Conservation (phyloP, 73 alveolate species). For the Tetrahymena elliotti region DNA sequence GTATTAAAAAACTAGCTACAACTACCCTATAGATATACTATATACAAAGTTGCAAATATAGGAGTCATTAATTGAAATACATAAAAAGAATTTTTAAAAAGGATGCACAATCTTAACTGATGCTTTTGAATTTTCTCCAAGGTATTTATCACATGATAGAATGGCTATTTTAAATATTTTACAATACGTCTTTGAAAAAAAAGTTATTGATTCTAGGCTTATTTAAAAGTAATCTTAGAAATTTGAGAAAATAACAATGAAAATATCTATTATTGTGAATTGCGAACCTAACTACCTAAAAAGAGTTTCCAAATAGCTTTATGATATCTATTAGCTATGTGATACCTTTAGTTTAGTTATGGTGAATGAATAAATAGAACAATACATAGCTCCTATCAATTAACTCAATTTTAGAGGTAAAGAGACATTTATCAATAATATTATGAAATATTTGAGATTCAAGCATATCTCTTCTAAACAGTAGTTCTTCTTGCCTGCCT, state of each 20-base stretch:
- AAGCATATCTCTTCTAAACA: neutral
- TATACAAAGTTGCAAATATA: neutral
- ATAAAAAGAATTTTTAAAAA: neutral
- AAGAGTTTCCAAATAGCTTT: neutral
- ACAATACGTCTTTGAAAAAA: neutral
- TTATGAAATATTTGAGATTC: neutral
- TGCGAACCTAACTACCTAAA: neutral
- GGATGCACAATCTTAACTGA: neutral
- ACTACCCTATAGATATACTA: neutral
- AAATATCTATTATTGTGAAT: neutral
- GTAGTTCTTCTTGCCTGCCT: neutral
- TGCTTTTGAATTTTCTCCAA: neutral
- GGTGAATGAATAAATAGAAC: neutral
- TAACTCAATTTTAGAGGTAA: neutral
- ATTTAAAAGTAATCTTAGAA: neutral
- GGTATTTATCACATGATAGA: neutral
- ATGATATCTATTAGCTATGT: neutral
- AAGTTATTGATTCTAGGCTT: neutral
- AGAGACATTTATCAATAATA: neutral
- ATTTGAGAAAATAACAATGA: neutral
- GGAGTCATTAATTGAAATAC: neutral
- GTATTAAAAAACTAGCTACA: neutral
- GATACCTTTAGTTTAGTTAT: neutral
- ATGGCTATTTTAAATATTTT: neutral
- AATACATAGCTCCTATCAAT: neutral